These are phyloP conservation scores for Lachancea waltii DNA, from an alignment of 805 yeast species.

Conservation along the genomic window DNA sequence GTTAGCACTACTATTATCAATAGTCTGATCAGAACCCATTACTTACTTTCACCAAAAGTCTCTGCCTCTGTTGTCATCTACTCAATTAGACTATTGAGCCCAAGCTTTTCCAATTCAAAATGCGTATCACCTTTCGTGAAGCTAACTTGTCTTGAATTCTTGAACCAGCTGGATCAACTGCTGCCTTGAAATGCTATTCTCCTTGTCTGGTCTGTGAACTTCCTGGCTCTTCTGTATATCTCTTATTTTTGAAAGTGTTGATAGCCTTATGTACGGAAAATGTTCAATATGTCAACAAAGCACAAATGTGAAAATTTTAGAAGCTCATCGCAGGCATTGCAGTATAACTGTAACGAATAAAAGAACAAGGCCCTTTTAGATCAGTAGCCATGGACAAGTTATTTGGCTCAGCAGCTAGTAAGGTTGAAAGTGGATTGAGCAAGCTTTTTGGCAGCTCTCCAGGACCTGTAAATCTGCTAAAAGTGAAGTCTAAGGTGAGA, in stretches of 20 bases:
- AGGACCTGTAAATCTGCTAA: slow-evolving; percentile 40
- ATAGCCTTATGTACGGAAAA: background rate
- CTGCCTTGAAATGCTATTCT: too few species aligned
- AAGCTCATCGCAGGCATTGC: slow-evolving; percentile 20
- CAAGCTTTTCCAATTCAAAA: too few species aligned
- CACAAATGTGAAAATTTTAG: slow-evolving; percentile 14
- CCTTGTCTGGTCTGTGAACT: too few species aligned
- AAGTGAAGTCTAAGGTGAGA: slow-evolving; percentile 18
- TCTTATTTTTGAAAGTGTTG: slow-evolving; percentile 1
- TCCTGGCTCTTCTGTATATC: too few species aligned
- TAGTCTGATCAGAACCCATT: too few species aligned
- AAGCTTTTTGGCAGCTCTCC: slow-evolving; percentile 36
- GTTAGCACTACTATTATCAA: too few species aligned
- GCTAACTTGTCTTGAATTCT: too few species aligned
- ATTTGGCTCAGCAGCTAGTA: slow-evolving; percentile 30
- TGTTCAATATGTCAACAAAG: background rate
- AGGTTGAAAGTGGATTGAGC: slow-evolving; percentile 30
- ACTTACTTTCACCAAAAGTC: background rate
- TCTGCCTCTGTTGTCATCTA: background rate
- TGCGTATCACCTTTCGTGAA: too few species aligned
- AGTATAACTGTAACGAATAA: slow-evolving; percentile 7
- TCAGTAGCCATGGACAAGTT: slow-evolving; percentile 24
- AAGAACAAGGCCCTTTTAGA: background rate
- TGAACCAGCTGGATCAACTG: too few species aligned
- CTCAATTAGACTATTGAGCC: too few species aligned